Evolutionary conservation across 2,329 filamentous ascomycete species (phyloP).

Genomic region (Rhinocladiella mackenziei): DNA sequence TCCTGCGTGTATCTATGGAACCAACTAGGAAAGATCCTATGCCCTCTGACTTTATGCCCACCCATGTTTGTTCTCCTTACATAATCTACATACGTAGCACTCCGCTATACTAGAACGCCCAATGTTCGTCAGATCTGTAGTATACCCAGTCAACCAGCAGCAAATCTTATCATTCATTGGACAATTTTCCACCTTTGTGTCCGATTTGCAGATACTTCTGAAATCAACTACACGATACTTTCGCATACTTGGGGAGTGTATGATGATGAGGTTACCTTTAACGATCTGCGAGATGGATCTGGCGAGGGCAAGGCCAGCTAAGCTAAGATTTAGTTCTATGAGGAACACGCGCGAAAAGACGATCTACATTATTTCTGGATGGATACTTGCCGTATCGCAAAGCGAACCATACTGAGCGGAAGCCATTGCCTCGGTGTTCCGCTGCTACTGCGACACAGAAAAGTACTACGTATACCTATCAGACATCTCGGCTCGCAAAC

Average conservation of each 20-base stretch:
- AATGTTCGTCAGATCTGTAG: too few relatives aligned
- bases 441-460: conserved; percentile 27
- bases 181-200: too few relatives aligned
- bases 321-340: not conserved
- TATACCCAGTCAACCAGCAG: too few relatives aligned
- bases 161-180: too few relatives aligned
- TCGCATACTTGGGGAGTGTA: not conserved
- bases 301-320: not conserved
- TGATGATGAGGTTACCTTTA: not conserved
- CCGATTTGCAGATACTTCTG: too few relatives aligned
- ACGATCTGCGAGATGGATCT: not conserved
- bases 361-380: conserved; percentile 28
- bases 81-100: too few relatives aligned
- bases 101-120: too few relatives aligned
- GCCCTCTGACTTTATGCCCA: too few relatives aligned
- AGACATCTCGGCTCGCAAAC: not conserved
- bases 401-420: conserved; percentile 24
- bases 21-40: too few relatives aligned
- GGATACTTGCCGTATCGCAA: conserved; percentile 31
- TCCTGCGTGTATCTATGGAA: too few relatives aligned
- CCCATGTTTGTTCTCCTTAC: too few relatives aligned
- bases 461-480: conserved; percentile 11
- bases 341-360: not conserved
- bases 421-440: conserved; percentile 29
- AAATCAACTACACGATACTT: not conserved